Base-by-base conservation (phyloP, 345 rosid genomes). In the Murraya koenigii region DNA sequence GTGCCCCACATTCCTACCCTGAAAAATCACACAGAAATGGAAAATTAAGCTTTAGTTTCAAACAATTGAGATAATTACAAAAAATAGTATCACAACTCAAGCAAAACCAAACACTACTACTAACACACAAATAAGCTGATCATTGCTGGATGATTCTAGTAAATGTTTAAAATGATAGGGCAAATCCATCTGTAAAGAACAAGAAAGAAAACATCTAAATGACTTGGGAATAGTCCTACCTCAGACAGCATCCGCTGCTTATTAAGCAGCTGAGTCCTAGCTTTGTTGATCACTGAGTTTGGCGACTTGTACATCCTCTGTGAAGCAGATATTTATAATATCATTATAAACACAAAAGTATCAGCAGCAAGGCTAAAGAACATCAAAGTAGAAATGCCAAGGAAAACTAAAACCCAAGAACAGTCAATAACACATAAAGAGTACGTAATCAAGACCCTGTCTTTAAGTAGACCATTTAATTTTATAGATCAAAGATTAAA, bases 241-340 rank as follows among this genome's bases (percentile, higher is more conserved):
- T 87, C 80, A 7, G 97, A 85, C 68, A 87, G 77, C 97, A 91
- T 88, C 79, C 97, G 91, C 84, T 94, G 97, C 85, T 87, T 89
- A 87, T 91, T 93, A 80, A 94, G 73, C 68, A 66, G 84, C 80
- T 87, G 95, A n/a, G 99, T 94, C 85, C 98, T 89, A 58, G 98
- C 97, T 85, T 97, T 94, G 77, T 86, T 94, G 59, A 80, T 54
- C 22, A 78, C 86, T 7, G 98, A 97, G 83, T 97, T 92, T 69
- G 98, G 97, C 3, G 99, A 97, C 71, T 77, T 86, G 73, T 49
- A 88, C 87, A 91, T 81, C 83, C 92, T 90, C 97, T 97, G 97
- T 38, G 68, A 74, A 69, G 77, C 64, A 54, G 36, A 79, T 23
- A 63, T 22, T 55, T 71, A 66, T 49, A 28, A 75, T 75, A 75